phyloP scores from a whole-genome alignment of 2,329 filamentous ascomycete genomes.

The Scleromitrula shiraiana region DNA sequence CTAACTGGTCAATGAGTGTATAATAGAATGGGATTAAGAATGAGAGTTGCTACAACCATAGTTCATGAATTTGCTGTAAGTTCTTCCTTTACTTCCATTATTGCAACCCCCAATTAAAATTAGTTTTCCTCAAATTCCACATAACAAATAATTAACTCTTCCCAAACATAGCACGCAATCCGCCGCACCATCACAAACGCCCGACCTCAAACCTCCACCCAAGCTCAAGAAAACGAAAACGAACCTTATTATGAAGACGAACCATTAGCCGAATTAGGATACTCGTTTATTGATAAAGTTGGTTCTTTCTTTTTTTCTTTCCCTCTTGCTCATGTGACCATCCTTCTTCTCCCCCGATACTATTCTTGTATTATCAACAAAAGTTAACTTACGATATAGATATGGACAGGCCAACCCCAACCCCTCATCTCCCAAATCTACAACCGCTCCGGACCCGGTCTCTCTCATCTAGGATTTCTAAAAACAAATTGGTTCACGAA shows the following conservation, averaged over 20 bases:
- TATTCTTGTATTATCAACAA: not conserved
- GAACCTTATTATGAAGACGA: constrained; percentile 6
- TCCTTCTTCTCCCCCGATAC: no score
- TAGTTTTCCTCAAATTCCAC: no score
- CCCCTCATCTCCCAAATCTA: not conserved
- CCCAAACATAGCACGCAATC: not conserved
- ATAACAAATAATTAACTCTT: not conserved
- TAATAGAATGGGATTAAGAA: not conserved
- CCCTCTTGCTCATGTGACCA: no score
- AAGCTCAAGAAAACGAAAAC: not conserved
- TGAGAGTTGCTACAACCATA: not conserved
- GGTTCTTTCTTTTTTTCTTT: not conserved
- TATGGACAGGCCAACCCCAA: not conserved
- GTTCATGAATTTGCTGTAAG: constrained; percentile 3
- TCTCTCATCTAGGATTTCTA: not conserved
- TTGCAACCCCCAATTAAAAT: no score
- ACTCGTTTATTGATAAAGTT: constrained; percentile 1
- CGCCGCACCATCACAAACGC: not conserved
- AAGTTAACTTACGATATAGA: not conserved
- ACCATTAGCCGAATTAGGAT: constrained; percentile 2
- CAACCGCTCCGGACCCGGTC: constrained; percentile 1
- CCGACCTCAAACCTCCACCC: not conserved
- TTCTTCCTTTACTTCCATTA: no score
- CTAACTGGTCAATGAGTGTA: no score
- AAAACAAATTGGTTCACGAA: constrained; percentile 3